These are phyloP conservation scores for Mortierella polycephala DNA, from an alignment of 371 early-diverging fungal genomes.

Conservation along the genomic window DNA sequence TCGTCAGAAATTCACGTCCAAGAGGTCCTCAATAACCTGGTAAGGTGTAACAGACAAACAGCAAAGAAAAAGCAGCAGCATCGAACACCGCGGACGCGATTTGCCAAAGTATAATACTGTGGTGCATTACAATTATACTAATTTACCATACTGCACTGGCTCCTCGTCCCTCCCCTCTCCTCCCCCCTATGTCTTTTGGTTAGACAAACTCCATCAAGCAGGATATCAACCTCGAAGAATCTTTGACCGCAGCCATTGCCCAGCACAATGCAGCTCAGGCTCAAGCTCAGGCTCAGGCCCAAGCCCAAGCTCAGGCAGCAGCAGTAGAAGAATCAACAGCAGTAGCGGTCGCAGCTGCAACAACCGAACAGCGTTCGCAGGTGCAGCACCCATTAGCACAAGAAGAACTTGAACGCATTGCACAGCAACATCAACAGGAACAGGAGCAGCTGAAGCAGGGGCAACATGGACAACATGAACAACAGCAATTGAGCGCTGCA, in stretches of 20 bases:
- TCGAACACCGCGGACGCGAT: background rate
- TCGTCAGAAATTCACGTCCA: background rate
- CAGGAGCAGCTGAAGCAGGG: constrained; percentile 1
- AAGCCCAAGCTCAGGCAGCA: background rate
- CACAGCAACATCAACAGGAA: background rate
- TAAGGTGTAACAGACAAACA: background rate
- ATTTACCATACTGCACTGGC: background rate
- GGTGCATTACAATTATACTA: background rate
- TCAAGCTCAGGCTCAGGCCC: background rate
- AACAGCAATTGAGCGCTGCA: background rate
- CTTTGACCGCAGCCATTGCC: constrained; percentile 7
- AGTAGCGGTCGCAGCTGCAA: background rate
- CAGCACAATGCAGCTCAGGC: constrained; percentile 5
- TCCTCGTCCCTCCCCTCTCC: background rate
- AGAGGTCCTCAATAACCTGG: background rate
- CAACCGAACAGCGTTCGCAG: background rate
- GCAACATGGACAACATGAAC: constrained; percentile 1
- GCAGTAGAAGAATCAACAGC: background rate
- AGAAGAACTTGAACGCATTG: background rate
- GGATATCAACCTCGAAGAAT: background rate
- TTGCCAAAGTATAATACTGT: background rate
- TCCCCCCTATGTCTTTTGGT: background rate
- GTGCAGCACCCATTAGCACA: background rate
- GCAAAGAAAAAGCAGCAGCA: background rate
- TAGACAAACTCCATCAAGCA: background rate